Base-by-base conservation (phyloP, 2,329 filamentous ascomycete genomes). In the Cladosporium sp. region DNA sequence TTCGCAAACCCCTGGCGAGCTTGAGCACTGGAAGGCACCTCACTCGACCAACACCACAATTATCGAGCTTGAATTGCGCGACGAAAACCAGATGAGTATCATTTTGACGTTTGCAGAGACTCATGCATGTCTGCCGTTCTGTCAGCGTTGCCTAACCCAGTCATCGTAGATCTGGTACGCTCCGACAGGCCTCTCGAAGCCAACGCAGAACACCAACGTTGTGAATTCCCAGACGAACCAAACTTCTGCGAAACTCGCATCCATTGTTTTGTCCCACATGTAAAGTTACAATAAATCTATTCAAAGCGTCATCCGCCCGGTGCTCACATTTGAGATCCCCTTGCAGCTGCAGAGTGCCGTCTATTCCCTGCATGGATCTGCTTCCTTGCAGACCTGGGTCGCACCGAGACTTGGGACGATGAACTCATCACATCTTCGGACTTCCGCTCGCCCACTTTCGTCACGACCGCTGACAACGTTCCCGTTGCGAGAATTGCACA, bases 371-470 rank as follows among this genome's bases (percentile, higher is more conserved):
- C 36, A 58, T 43, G n/a, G 46, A 39, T 30, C 30, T 26, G 26
- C 51, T 32, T 11, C 51, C 51, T 54, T 54, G 51, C 51, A 54
- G 51, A 14, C 28, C 13, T 54, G 51, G 39, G 51, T 54, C 51
- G 51, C 51, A 54, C 51, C 32, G 51, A 30, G 51, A 32, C 30
- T 18, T 54, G 51, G 2, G 10, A 10, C 51, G 26, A 54, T 54
- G 54, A 63, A 46, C 60, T 56, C 49, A 63, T 57, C 54, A 39
- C 54, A 34, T 57, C 36, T 32, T 63, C 60, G 60, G 60, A 63
- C 49, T 46, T 54, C 60, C 49, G 18, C 28, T 51, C 13, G n/a
- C 34, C 32, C 60, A 43, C 34, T 56, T 46, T 63, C 60, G 34
- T 63, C 60, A 63, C 60, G 16, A 30, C 43, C 58, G 51, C 51